These are phyloP conservation scores for Niveomyces coronatus DNA, from an alignment of 2,329 filamentous ascomycete genomes.

Conservation along the genomic window DNA sequence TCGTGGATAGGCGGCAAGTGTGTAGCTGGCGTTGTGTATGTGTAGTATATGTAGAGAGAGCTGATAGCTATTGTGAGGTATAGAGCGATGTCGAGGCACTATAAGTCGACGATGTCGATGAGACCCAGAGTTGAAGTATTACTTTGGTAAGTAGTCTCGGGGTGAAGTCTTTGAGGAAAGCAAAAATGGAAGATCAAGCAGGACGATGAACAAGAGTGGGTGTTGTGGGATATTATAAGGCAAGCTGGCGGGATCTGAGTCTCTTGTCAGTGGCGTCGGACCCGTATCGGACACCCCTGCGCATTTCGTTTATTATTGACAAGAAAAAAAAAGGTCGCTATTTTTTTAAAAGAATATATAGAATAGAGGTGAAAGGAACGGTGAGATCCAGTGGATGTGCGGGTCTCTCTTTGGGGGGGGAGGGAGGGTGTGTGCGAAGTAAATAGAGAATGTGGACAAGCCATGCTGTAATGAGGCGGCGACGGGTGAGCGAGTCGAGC, in stretches of 20 bases:
- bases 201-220: background rate
- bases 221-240: conserved; percentile 8
- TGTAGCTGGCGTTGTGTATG: no score
- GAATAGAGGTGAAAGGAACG: conserved; percentile 3
- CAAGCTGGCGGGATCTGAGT: conserved; percentile 7
- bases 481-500: no score
- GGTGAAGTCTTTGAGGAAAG: background rate
- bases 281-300: conserved; percentile 10
- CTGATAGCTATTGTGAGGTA: no score
- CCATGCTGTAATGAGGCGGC: no score
- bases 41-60: no score
- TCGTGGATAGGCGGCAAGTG: no score
- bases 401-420: conserved; percentile 2
- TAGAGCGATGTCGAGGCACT: background rate
- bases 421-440: conserved; percentile 6
- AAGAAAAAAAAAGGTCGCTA: background rate
- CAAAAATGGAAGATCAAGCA: background rate
- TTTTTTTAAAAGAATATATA: no score
- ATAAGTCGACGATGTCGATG: background rate
- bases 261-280: conserved; percentile 9
- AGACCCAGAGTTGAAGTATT: background rate
- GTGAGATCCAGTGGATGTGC: conserved; percentile 7
- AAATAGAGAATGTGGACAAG: conserved; percentile 4
- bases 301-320: conserved; percentile 3
- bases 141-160: no score